Evolutionary conservation across 768 basidiomycete genomes (phyloP).

Genomic region (Suillus subaureus): DNA sequence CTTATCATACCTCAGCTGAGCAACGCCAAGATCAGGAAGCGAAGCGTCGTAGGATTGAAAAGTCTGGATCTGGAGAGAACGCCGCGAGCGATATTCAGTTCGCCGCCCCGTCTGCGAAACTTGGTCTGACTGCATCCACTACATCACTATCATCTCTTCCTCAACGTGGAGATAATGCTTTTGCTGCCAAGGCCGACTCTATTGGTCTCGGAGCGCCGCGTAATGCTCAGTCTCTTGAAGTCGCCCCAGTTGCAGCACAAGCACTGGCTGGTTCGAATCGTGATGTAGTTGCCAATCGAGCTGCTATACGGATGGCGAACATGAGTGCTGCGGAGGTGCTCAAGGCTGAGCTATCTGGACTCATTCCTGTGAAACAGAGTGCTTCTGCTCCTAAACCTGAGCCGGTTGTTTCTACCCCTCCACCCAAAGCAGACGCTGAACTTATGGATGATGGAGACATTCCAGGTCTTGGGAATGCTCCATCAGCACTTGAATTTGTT

Average conservation of each 20-base stretch:
- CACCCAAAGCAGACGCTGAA: constrained; percentile 27
- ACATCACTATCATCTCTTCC: constrained; percentile 54
- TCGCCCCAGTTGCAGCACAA: constrained; percentile 62
- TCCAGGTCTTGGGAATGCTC: constrained; percentile 34
- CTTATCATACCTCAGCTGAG: constrained; percentile 61
- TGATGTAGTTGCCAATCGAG: constrained; percentile 87
- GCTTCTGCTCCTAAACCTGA: constrained; percentile 35
- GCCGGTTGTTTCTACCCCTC: constrained; percentile 35
- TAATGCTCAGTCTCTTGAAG: constrained; percentile 58
- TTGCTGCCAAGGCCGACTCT: constrained; percentile 76
- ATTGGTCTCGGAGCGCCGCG: constrained; percentile 71
- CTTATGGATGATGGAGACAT: constrained; percentile 36
- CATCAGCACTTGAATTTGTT: constrained; percentile 18
- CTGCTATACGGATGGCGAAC: constrained; percentile 93
- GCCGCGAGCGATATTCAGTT: constrained; percentile 37
- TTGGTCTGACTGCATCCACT: constrained; percentile 29
- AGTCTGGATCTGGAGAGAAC: constrained; percentile 41
- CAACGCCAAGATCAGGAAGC: constrained; percentile 91
- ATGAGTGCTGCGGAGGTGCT: constrained; percentile 94
- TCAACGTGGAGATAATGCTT: constrained; percentile 63
- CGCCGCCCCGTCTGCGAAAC: constrained; percentile 30
- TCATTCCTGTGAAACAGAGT: constrained; percentile 42
- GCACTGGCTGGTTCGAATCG: constrained; percentile 86
- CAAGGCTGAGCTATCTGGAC: constrained; percentile 82
- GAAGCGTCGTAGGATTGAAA: constrained; percentile 80